These are phyloP conservation scores for Fusarium sp. DNA, from an alignment of 2,329 filamentous ascomycete species.

Conservation along the genomic window DNA sequence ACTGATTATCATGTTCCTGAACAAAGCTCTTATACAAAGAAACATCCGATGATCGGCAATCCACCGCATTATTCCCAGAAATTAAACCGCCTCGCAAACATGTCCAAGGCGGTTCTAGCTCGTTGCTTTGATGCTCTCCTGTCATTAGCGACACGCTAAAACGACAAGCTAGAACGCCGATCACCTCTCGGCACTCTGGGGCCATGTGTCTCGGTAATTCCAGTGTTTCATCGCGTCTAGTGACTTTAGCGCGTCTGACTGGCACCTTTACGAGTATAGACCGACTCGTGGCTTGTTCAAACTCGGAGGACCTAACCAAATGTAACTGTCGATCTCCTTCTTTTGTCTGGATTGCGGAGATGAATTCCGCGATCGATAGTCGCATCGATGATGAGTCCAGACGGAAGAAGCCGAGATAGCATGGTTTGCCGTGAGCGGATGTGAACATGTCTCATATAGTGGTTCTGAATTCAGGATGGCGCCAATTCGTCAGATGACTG, in stretches of 20 bases:
- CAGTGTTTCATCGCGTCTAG: neutral
- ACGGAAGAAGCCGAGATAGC: neutral
- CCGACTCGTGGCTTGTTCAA: neutral
- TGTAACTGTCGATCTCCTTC: neutral
- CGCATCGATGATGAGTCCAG: neutral
- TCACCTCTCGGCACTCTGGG: neutral
- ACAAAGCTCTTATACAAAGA: neutral
- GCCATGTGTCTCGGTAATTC: neutral
- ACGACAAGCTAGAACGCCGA: neutral
- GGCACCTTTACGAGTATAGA: neutral
- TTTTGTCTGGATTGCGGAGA: neutral
- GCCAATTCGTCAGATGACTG: neutral
- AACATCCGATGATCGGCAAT: neutral
- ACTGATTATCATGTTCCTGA: neutral
- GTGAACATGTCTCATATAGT: no score
- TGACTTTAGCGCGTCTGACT: neutral
- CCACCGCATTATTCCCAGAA: neutral
- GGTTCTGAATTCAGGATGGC: neutral
- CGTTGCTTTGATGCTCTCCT: neutral
- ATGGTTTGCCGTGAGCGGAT: neutral
- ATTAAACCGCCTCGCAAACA: neutral
- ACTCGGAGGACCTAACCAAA: neutral
- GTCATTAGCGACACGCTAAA: neutral
- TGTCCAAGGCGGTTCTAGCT: neutral
- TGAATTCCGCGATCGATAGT: neutral